A percentile compares a stretch with the other conserved stretches of the same genome.
These are phyloP conservation scores for Ambrosia hybrid DNA, from an alignment of 140 eudicot genomes.

Conservation along the genomic window DNA sequence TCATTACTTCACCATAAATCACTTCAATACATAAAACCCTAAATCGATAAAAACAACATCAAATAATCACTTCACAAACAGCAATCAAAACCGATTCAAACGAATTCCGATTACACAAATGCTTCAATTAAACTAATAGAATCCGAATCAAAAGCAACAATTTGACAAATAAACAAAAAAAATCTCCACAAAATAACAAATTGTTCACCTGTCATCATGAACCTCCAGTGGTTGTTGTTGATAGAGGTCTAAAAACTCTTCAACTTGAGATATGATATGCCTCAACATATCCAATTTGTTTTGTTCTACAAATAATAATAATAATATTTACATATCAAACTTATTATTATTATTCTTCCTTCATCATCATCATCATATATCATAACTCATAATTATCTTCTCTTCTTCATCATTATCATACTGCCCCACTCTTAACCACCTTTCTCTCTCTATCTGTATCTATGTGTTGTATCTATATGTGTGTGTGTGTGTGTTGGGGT, in stretches of 20 bases:
- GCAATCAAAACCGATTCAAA: not conserved
- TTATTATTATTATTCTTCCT: constrained; percentile 4
- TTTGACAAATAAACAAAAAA: not conserved
- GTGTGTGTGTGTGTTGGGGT: constrained; percentile 2
- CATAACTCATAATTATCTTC: constrained; percentile 9
- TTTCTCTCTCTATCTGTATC: constrained; percentile 19
- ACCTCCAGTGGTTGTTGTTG: constrained; percentile 28
- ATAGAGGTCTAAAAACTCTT: constrained; percentile 18
- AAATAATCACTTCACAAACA: not conserved
- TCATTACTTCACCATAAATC: no score
- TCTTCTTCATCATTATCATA: constrained; percentile 27
- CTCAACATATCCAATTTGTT: constrained; percentile 40
- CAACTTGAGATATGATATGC: constrained; percentile 62
- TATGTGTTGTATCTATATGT: constrained; percentile 29
- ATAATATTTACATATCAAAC: constrained; percentile 18
- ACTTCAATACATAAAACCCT: not conserved
- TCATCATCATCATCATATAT: constrained; percentile 14
- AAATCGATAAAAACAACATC: not conserved
- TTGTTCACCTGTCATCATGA: constrained; percentile 14
- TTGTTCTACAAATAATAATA: constrained; percentile 32
- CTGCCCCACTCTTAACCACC: constrained; percentile 19
- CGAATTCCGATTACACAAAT: not conserved
- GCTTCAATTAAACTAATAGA: constrained; percentile 13
- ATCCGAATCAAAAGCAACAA: not conserved
- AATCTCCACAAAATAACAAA: constrained; percentile 2